These are phyloP conservation scores for Fulvia fulva DNA, from an alignment of 2,329 filamentous ascomycete genomes.

Conservation along the genomic window DNA sequence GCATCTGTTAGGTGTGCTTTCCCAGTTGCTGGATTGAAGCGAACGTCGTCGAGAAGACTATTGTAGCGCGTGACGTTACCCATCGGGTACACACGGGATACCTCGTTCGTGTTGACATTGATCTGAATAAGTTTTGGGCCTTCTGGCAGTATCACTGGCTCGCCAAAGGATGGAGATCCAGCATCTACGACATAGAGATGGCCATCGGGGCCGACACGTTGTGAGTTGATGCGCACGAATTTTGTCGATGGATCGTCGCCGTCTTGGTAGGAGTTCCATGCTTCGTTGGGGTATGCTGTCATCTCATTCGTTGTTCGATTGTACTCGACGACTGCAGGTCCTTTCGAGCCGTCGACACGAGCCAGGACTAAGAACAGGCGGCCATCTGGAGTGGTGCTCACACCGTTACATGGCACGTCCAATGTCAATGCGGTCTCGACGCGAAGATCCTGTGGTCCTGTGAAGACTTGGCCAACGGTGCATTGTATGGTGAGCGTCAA, in stretches of 20 bases:
- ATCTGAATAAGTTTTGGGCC: slow-evolving; percentile 36
- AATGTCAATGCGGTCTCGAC: slow-evolving; percentile 19
- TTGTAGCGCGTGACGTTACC: slow-evolving; percentile 31
- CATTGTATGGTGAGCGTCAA: neutral
- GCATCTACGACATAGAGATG: slow-evolving; percentile 33
- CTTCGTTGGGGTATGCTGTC: slow-evolving; percentile 29
- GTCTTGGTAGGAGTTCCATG: slow-evolving; percentile 31
- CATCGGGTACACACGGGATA: slow-evolving; percentile 34
- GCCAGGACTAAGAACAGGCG: slow-evolving; percentile 31
- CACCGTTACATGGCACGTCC: slow-evolving; percentile 24
- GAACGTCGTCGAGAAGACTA: slow-evolving; percentile 35
- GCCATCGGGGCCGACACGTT: slow-evolving; percentile 35
- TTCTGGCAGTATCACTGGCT: slow-evolving; percentile 28
- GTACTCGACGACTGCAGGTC: slow-evolving; percentile 31
- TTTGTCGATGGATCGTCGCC: slow-evolving; percentile 25
- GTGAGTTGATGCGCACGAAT: slow-evolving; percentile 27
- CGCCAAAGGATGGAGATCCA: slow-evolving; percentile 28
- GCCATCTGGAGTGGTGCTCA: slow-evolving; percentile 29
- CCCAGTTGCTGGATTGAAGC: slow-evolving; percentile 30
- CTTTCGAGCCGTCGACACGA: slow-evolving; percentile 32
- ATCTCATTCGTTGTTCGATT: slow-evolving; percentile 12
- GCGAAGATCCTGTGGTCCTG: slow-evolving; percentile 15
- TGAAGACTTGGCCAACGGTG: neutral
- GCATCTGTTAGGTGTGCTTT: slow-evolving; percentile 32
- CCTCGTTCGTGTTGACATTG: slow-evolving; percentile 34